Evolutionary conservation across 148 eudicot genomes (phyloP).

Genomic region (Vaccinium corymbosum): DNA sequence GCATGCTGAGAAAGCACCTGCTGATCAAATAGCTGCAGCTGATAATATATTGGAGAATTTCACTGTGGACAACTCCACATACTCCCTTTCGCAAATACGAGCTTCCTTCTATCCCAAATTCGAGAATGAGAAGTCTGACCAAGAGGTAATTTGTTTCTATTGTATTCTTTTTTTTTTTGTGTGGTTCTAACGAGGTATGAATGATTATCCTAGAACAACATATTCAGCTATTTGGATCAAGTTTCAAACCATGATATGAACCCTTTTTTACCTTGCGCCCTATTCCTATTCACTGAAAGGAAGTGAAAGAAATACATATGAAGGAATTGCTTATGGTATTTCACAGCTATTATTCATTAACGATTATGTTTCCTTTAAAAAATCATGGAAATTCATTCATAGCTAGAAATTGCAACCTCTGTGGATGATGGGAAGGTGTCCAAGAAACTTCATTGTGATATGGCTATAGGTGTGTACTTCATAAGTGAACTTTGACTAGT

Average conservation of each 20-base stretch:
- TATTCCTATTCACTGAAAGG: not conserved
- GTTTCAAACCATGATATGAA: not conserved
- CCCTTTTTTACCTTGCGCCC: not conserved
- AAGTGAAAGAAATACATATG: not conserved
- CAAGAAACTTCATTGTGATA: not conserved
- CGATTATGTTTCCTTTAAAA: not conserved
- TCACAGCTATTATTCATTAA: not conserved
- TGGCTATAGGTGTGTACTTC: not conserved
- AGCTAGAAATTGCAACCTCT: not conserved
- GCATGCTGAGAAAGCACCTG: slow-evolving; percentile 28
- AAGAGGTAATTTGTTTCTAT: slow-evolving; percentile 52
- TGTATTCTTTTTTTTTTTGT: not conserved
- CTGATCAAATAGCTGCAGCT: slow-evolving; percentile 23
- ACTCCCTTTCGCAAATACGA: slow-evolving; percentile 74
- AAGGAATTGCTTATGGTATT: slow-evolving; percentile 1
- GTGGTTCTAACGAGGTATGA: not conserved
- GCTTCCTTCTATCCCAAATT: slow-evolving; percentile 97
- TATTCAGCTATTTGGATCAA: not conserved
- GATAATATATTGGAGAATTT: slow-evolving; percentile 53
- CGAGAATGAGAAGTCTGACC: slow-evolving; percentile 98
- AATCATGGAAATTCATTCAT: not conserved
- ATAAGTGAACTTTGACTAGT: not conserved
- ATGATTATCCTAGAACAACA: not conserved
- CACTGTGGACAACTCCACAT: slow-evolving; percentile 69
- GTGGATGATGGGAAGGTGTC: not conserved